Base-by-base conservation (phyloP, 2,329 filamentous ascomycete genomes). In the Claviceps sp. region DNA sequence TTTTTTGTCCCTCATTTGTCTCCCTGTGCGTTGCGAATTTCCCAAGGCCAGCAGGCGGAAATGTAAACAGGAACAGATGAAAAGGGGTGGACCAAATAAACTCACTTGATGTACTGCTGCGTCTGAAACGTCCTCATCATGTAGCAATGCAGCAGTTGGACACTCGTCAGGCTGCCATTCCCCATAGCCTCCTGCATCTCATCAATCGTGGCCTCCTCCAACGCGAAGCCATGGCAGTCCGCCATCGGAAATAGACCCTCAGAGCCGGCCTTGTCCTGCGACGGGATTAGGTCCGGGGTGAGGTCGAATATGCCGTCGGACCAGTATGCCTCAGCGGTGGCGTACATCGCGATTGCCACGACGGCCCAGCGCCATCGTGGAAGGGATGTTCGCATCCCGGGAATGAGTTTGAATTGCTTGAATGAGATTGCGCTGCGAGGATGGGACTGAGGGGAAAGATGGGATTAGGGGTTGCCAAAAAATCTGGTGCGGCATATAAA, bases 171-270 rank as follows among this genome's bases (percentile, higher is more conserved):
- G 11, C 61, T 68, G 4, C 78, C 77, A n/a, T 65, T 64, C 6
- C 58, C 58, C 72, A 87, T 72, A 34, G 75, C 75, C 4, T 65
- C 60, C 59, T 86, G 83, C 59, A 89, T 74, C 54, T 84, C 67
- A 56, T 85, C 81, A 55, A 88, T 84, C 6, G 78, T 82, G 16
- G 82, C 82, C 62, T 88, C 84, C 64, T 86, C 81, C 16, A 88
- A 69, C 47, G 70, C 67, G 57, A 85, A 73, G 9, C 74, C 75
- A 52, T 76, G 66, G 63, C 85, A 88, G 13, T 62, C 63, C 1
- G 70, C 72, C 82, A 86, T 84, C 2, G 80, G 76, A 59, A 87
- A 86, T 22, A 73, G 59, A 13, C 63, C 55, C 1, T 60, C 51
- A 4, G 70, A 64, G 41, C 64, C 65, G 18, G 62, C 66, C 63